A percentile compares a stretch with the other conserved stretches of the same genome.
These are phyloP conservation scores for Cystofilobasidium ferigula DNA, from an alignment of 768 basidiomycete species.

Conservation along the genomic window DNA sequence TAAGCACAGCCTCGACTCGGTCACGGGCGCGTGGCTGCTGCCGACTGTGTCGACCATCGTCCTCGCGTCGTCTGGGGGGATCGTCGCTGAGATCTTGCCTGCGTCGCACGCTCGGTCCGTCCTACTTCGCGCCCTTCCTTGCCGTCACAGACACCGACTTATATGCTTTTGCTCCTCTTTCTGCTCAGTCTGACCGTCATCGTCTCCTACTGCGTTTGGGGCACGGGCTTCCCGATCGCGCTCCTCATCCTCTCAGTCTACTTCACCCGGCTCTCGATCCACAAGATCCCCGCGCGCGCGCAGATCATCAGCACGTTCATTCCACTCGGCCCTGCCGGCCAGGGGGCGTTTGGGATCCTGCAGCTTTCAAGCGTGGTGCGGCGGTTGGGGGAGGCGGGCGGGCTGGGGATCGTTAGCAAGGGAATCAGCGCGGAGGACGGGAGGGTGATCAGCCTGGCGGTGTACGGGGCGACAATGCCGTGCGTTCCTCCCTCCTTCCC, in stretches of 20 bases:
- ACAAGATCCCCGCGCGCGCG: constrained; percentile 33
- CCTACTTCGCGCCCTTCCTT: background rate
- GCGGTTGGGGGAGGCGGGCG: background rate
- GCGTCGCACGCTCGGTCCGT: constrained; percentile 43
- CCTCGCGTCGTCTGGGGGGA: constrained; percentile 55
- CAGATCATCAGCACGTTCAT: constrained; percentile 54
- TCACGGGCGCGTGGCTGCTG: constrained; percentile 61
- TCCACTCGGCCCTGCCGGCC: constrained; percentile 63
- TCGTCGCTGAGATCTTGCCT: constrained; percentile 48
- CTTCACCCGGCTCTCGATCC: constrained; percentile 24
- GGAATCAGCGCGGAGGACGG: constrained; percentile 22
- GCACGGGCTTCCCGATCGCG: constrained; percentile 32
- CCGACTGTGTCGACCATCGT: constrained; percentile 66
- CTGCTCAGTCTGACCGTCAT: constrained; percentile 47
- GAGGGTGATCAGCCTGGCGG: constrained; percentile 19
- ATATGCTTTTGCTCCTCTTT: no score
- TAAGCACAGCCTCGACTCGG: constrained; percentile 46
- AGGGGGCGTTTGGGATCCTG: constrained; percentile 44
- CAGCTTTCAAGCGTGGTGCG: constrained; percentile 8
- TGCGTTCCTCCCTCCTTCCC: constrained; percentile 4
- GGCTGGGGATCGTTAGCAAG: background rate
- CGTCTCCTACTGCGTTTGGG: constrained; percentile 45
- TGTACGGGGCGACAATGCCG: constrained; percentile 27
- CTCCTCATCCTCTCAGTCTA: constrained; percentile 25
- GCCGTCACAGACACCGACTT: no score